Base-by-base conservation (phyloP, 2,329 filamentous ascomycete genomes). In the Cercospora nicotianae region DNA sequence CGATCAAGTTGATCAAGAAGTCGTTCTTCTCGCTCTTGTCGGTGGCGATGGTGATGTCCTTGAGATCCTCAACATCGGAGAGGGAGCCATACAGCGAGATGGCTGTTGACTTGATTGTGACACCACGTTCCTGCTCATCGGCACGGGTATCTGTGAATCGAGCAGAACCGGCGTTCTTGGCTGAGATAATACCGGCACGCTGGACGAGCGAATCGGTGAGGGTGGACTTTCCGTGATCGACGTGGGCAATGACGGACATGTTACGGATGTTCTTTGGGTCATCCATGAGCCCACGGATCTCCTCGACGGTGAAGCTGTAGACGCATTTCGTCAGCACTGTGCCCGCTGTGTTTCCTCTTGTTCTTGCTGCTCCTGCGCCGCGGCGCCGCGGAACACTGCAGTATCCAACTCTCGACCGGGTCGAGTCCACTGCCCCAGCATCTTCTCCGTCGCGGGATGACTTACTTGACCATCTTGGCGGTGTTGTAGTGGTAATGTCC, bases 1-100 rank as follows among this genome's bases (percentile, higher is more conserved):
- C 95, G 83, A 99, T 99, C 85, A 99, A 89, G 91, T 99, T 99
- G 90, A 99, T 96, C 87, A 99, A 88, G 91, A 99, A 99, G 83
- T 97, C 93, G 83, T 90, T 91, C 83, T 95, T 95, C 72, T 93
- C 88, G 83, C 90, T 91, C 83, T 95, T 95, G 73, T 93, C 88
- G 76, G 92, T 91, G 85, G 92, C 91, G 84, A 93, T 89, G 75
- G 91, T 90, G 76, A 98, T 93, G 81, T 99, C 95, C 89, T 97
- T 96, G 75, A 97, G 81, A 81, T 98, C 95, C 68, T 97, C 94
- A 60, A 87, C 85, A 76, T 91, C 89, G 70, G 87, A 84, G 75
- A 99, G 89, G 78, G 89, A 86, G 80, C 92, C 93, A 85, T 95
- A 99, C 80, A 99, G 90, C 77, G 96, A 98, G 86, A 99, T 99